A percentile compares a stretch with the other conserved stretches of the same genome.
Evolutionary conservation across 192 early-diverging fungal genomes (phyloP).

Genomic region (Neocallimastix lanati): DNA sequence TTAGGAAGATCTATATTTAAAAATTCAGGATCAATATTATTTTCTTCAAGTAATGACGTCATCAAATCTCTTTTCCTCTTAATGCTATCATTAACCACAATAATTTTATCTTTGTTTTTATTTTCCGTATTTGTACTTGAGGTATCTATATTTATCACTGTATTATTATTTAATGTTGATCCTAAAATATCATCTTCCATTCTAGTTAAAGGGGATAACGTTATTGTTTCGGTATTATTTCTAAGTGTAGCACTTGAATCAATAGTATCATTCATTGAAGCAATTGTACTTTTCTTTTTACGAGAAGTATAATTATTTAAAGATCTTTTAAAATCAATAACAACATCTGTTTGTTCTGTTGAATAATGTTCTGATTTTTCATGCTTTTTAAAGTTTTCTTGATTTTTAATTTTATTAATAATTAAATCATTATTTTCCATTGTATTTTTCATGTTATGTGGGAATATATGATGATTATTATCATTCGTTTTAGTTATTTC

Average conservation of each 20-base stretch:
- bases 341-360: background rate
- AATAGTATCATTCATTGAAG: background rate
- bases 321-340: background rate
- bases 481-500: background rate
- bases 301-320: background rate
- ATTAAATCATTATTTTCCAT: background rate
- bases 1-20: no score
- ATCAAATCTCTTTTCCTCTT: no score
- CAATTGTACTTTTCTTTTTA: background rate
- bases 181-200: background rate
- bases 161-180: background rate
- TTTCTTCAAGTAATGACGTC: no score
- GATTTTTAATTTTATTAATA: background rate
- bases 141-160: background rate
- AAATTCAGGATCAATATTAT: no score
- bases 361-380: background rate
- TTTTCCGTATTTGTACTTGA: background rate
- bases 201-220: background rate
- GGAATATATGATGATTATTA: background rate
- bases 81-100: no score
- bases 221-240: background rate
- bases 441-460: background rate
- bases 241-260: background rate
- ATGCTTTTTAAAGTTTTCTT: background rate
- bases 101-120: background rate